phyloP scores from a whole-genome alignment of 768 basidiomycete species.

The Pulveroboletus sp. region DNA sequence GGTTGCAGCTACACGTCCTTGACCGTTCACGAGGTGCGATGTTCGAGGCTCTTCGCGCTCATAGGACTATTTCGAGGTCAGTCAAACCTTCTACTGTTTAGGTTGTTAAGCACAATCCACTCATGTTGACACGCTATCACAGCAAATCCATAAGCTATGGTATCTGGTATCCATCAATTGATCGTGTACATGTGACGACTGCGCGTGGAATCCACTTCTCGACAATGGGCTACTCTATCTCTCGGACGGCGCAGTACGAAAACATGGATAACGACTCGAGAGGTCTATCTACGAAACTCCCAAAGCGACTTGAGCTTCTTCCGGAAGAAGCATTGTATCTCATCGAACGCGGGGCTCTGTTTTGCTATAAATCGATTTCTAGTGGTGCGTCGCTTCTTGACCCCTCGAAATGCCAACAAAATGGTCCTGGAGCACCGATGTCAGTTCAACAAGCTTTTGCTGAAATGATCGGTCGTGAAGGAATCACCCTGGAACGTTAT shows the following conservation, averaged over 20 bases:
- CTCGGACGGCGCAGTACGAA: constrained; percentile 37
- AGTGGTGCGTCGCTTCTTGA: constrained; percentile 18
- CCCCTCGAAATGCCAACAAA: constrained; percentile 27
- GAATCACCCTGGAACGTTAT: constrained; percentile 78
- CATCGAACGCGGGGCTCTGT: constrained; percentile 82
- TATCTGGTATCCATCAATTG: constrained; percentile 67
- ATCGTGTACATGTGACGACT: constrained; percentile 63
- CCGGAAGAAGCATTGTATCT: constrained; percentile 96
- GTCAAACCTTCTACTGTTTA: constrained; percentile 11
- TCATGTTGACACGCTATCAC: background rate
- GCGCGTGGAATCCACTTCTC: constrained; percentile 80
- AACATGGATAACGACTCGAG: constrained; percentile 17
- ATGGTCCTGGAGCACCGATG: constrained; percentile 68
- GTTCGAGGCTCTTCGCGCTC: constrained; percentile 73
- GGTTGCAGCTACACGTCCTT: constrained; percentile 76
- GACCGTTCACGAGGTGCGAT: constrained; percentile 79
- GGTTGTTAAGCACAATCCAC: background rate
- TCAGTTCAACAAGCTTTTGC: constrained; percentile 85
- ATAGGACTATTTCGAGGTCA: constrained; percentile 73
- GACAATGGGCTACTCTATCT: constrained; percentile 74
- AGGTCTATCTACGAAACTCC: constrained; percentile 33
- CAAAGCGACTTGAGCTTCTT: constrained; percentile 75
- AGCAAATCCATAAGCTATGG: constrained; percentile 80
- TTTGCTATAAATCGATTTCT: constrained; percentile 66
- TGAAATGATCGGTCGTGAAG: constrained; percentile 78